Conservation (phyloP, 1,284 basidiomycete species). For the Irpex sp. region DNA sequence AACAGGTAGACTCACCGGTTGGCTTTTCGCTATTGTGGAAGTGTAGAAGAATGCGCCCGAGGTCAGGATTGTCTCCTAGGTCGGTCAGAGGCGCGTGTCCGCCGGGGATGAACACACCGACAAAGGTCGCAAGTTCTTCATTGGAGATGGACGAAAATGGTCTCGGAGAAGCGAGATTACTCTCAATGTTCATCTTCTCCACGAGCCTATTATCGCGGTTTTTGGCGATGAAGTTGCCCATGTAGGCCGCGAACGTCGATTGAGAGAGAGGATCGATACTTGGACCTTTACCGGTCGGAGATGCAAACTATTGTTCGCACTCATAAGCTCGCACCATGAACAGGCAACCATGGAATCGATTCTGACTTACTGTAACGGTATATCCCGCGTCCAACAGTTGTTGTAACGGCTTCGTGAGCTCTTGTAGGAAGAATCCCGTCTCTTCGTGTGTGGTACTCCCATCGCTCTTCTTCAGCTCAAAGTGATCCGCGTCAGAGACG, state of each 20-base stretch:
- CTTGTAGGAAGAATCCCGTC: conserved; percentile 24
- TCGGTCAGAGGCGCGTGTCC: conserved; percentile 25
- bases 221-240: conserved; percentile 22
- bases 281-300: conserved; percentile 17
- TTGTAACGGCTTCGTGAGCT: conserved; percentile 24
- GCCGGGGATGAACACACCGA: conserved; percentile 26
- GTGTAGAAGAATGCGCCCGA: conserved; percentile 24
- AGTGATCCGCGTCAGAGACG: conserved; percentile 25
- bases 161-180: conserved; percentile 20
- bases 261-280: conserved; percentile 22
- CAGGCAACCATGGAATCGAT: too few relatives aligned
- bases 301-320: conserved; percentile 17
- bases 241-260: conserved; percentile 19
- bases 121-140: conserved; percentile 20
- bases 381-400: conserved; percentile 24
- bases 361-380: conserved; percentile 16
- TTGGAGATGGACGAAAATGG: conserved; percentile 23
- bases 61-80: conserved; percentile 23
- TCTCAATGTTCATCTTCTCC: conserved; percentile 18
- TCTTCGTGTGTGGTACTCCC: conserved; percentile 20
- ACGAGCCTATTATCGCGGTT: conserved; percentile 21
- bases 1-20: conserved; percentile 16
- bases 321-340: too few relatives aligned
- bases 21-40: conserved; percentile 24
- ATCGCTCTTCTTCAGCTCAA: conserved; percentile 21